Conservation (phyloP, 2,329 filamentous ascomycete genomes). For the Blastomyces gilchristii region DNA sequence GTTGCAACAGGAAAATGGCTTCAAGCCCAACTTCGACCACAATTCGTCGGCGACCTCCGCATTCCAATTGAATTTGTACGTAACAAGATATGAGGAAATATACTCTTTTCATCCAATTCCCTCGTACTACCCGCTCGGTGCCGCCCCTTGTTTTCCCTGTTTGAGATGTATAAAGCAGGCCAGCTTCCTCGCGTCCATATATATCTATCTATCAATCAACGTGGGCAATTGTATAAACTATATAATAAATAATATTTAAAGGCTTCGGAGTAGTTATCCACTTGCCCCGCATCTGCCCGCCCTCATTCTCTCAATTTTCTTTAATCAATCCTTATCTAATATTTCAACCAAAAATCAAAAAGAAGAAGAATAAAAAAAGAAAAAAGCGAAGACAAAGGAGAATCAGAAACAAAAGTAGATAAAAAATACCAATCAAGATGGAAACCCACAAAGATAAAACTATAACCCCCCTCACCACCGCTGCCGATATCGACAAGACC, state of each 20-base stretch:
- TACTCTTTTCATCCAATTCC: not conserved
- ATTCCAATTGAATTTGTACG: not conserved
- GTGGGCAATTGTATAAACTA: not conserved
- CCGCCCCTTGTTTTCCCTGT: not conserved
- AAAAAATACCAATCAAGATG: not conserved
- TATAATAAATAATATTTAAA: not conserved
- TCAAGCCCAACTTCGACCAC: not conserved
- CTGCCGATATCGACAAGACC: conserved; percentile 41
- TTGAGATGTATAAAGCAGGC: not conserved
- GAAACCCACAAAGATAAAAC: conserved; percentile 18
- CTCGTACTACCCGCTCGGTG: not conserved
- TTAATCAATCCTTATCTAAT: not conserved
- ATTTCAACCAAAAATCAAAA: not conserved
- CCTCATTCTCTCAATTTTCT: not conserved
- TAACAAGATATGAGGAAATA: not conserved
- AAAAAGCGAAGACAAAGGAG: not conserved
- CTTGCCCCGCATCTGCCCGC: not conserved
- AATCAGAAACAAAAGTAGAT: not conserved
- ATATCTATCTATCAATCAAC: not conserved
- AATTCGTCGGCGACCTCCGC: not conserved
- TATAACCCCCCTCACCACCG: conserved; percentile 33
- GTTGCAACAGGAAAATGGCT: too few species aligned
- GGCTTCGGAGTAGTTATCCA: not conserved
- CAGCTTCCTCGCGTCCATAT: not conserved
- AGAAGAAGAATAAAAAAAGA: not conserved